Evolutionary conservation across 2,329 filamentous ascomycete genomes (phyloP), one percentile per base, ranked within the genome.

Genomic region (Aspergillus brasiliensis): DNA sequence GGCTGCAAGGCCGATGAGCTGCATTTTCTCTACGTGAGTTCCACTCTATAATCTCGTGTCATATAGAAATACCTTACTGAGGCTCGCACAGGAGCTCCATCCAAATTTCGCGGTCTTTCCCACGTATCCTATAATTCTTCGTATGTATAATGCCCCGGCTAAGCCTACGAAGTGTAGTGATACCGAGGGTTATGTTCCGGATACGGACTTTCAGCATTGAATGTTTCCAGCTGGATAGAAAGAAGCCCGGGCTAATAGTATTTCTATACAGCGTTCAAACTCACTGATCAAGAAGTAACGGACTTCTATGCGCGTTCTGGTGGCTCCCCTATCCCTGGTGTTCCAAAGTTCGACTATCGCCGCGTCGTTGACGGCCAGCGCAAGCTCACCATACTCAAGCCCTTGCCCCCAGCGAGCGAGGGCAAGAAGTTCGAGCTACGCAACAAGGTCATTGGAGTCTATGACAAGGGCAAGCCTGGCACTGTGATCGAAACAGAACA

Each of bases 21-120:
- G 71, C 92, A 97, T 74, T 96, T 94, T 74, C 88, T 97, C 79
- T 97, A 92, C 71, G 92, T 95, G 83, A 61, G 85, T 72, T 19
- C 3, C 7, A n/a, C 42, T 40, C 17, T 17, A 11, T 34, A 15
- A 10, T 10, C 27, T 17, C 2, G 2, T 28, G 6, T 15, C 23
- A 7, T 3, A 15, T 2, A 15, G 13, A 10, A 19, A 7, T 8
- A 31, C 5, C 37, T 38, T 23, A 57, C 17, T 51, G 60, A 37
- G 58, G 6, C 49, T 25, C 56, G 31, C 51, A 0, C 65, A 94
- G 91, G 93, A 97, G 79, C 85, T 96, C 55, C 89, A 97, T 75
- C 91, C 92, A 48, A 84, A 90, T 60, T 97, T 97, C 75, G 79
- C 89, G 62, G 90, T 91, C 69, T 97, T 97, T 77, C 93, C 93